A percentile compares a stretch with the other conserved stretches of the same genome.
phyloP scores from a whole-genome alignment of 106 monocot species.

The Dendrobium catenatum region DNA sequence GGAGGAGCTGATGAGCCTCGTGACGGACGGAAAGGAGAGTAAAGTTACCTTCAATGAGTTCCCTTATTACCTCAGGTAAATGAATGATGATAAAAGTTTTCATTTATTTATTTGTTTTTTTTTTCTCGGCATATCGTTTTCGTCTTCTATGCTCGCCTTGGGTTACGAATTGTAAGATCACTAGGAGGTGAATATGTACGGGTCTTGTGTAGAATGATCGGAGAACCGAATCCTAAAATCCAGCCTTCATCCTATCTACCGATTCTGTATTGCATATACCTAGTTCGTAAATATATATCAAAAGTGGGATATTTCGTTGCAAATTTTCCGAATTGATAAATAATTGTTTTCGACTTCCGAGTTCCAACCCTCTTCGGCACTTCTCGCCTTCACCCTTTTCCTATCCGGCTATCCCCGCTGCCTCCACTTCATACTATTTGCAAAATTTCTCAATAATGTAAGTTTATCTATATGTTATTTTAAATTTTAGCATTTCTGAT shows the following conservation, averaged over 20 bases:
- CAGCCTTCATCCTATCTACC: neutral
- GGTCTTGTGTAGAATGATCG: neutral
- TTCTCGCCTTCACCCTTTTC: no score
- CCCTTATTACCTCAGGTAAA: constrained; percentile 62
- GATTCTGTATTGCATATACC: neutral
- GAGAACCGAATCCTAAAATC: neutral
- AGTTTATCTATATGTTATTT: neutral
- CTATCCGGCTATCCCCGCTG: neutral
- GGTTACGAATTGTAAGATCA: neutral
- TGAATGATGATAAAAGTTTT: neutral
- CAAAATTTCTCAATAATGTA: neutral
- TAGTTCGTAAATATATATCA: neutral
- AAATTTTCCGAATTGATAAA: neutral
- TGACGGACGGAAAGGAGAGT: constrained; percentile 42
- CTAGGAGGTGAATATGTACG: neutral
- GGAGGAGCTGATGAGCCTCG: constrained; percentile 40
- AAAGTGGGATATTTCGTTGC: neutral
- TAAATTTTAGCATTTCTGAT: neutral
- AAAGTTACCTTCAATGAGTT: constrained; percentile 57
- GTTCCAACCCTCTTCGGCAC: neutral
- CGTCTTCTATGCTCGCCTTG: neutral
- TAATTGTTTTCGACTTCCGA: neutral
- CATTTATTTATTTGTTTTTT: neutral
- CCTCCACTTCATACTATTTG: neutral
- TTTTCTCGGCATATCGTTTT: neutral